Percentiles rank a stretch among this genome's conserved stretches.
Conservation (phyloP, 345 rosid genomes). For the Syzygium aromaticum region DNA sequence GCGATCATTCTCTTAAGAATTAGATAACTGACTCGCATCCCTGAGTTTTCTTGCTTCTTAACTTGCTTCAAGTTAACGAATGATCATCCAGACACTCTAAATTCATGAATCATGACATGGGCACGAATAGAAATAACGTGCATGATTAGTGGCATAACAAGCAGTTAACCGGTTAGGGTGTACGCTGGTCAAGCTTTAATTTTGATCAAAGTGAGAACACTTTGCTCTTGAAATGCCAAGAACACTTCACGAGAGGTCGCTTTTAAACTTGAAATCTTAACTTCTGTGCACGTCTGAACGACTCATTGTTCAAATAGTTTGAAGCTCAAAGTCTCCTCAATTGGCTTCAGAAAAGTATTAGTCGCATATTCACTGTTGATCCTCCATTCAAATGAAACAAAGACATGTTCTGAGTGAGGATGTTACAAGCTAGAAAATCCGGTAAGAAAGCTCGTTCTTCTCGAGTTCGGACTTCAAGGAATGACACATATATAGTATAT, state of each 20-base stretch:
- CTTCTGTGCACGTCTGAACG: too few species aligned
- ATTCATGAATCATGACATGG: not conserved
- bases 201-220: not conserved
- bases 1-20: not conserved
- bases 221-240: not conserved
- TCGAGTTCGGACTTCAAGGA: too few species aligned
- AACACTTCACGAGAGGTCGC: not conserved
- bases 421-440: not conserved
- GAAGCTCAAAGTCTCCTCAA: not conserved
- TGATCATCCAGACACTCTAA: not conserved
- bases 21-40: not conserved
- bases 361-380: not conserved
- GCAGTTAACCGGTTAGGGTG: not conserved
- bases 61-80: not conserved
- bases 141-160: not conserved
- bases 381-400: not conserved
- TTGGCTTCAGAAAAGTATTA: not conserved
- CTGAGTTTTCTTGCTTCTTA: not conserved
- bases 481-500: not conserved
- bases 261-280: not conserved
- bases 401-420: not conserved
- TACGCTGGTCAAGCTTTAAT: not conserved
- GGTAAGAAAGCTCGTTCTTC: not conserved
- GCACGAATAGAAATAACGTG: too few species aligned
- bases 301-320: not conserved